Evolutionary conservation across 2,329 filamentous ascomycete genomes (phyloP).

Genomic region (Bipolaris oryzae): DNA sequence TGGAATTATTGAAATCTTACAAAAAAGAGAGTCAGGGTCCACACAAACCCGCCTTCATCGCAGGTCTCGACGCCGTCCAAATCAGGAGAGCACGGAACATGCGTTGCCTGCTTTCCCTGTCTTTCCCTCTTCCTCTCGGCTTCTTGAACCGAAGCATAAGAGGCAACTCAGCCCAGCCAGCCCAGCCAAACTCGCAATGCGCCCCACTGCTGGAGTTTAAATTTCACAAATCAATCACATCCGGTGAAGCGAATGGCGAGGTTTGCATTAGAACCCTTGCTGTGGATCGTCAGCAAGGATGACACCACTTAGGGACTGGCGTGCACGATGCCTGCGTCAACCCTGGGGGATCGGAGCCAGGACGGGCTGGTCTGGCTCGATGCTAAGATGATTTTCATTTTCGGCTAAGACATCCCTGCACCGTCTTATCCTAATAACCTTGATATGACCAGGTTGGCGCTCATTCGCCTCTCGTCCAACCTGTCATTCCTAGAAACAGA

Average conservation of each 20-base stretch:
- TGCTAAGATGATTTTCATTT: not conserved
- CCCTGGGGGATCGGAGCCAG: conserved; percentile 11
- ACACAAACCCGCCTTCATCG: not conserved
- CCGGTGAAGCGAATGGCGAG: conserved; percentile 5
- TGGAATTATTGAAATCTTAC: conserved; percentile 12
- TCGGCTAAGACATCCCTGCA: conserved; percentile 1
- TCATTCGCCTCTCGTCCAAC: not conserved
- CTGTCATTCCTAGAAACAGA: not conserved
- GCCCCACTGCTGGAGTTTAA: not conserved
- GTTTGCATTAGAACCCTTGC: conserved; percentile 11
- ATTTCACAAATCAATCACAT: not conserved
- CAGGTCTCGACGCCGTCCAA: not conserved
- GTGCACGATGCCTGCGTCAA: conserved; percentile 13
- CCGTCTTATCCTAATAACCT: not conserved
- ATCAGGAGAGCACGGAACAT: not conserved
- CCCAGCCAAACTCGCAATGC: not conserved
- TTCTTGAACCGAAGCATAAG: too few species aligned
- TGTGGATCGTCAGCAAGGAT: not conserved
- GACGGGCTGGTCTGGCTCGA: conserved; percentile 5
- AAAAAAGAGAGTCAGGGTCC: not conserved
- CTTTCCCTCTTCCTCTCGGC: not conserved
- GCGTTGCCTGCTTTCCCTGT: not conserved
- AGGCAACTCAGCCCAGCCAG: not conserved
- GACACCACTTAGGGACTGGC: conserved; percentile 7
- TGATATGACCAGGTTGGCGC: not conserved